These are phyloP conservation scores for Plasmodium gallinaceum DNA, from an alignment of 169 alveolate species.

Conservation along the genomic window DNA sequence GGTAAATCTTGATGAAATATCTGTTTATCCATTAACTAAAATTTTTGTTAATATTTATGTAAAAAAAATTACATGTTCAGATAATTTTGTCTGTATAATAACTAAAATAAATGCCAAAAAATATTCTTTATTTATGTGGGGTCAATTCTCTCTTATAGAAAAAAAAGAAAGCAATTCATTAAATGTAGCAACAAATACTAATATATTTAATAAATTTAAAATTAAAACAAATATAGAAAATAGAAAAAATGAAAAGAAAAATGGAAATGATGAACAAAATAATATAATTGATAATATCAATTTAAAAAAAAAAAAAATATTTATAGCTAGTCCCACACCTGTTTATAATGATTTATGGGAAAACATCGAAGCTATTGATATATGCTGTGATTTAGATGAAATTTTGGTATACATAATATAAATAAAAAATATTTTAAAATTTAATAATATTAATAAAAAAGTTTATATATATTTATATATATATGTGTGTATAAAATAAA, in stretches of 20 bases:
- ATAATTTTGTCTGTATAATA: conserved; percentile 70
- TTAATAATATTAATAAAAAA: neutral
- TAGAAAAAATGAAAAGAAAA: neutral
- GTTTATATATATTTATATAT: conserved; percentile 7
- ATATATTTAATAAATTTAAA: conserved; percentile 46
- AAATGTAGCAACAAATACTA: neutral
- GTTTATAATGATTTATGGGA: conserved; percentile 67
- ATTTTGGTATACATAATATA: conserved; percentile 34
- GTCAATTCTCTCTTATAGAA: conserved; percentile 59
- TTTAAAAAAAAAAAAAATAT: conserved; percentile 20
- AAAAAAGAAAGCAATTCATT: conserved; percentile 20
- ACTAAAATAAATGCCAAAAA: conserved; percentile 22
- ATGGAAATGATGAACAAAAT: neutral
- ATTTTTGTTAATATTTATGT: conserved; percentile 55
- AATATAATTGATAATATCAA: neutral
- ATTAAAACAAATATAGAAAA: conserved; percentile 35
- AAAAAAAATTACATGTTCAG: conserved; percentile 73
- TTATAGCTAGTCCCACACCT: conserved; percentile 65
- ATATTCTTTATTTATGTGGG: conserved; percentile 74
- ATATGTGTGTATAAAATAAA: conserved; percentile 3
- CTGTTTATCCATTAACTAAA: conserved; percentile 52
- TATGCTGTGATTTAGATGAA: conserved; percentile 77
- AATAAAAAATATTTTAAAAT: neutral
- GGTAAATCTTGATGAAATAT: conserved; percentile 68
- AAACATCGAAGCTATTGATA: conserved; percentile 25